Evolutionary conservation across 768 basidiomycete species (phyloP).

Genomic region (Cyclocybe aegerita): DNA sequence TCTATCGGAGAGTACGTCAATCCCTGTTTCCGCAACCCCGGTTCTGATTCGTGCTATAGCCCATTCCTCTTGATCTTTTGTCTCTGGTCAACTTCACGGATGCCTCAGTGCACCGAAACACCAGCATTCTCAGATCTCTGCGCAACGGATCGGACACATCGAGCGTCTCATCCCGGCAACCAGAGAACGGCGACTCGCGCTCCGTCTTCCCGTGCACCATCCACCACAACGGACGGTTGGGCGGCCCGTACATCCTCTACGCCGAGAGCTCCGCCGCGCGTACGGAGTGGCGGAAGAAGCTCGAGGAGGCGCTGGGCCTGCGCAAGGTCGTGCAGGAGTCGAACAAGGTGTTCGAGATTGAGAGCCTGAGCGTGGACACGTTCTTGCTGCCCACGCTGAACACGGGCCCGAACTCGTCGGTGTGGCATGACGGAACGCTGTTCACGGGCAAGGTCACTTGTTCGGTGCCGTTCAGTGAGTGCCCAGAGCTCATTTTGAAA

Average conservation of each 20-base stretch:
- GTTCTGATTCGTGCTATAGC: conserved; percentile 47
- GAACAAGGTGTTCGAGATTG: conserved; percentile 94
- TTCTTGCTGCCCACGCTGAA: conserved; percentile 73
- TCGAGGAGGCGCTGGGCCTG: conserved; percentile 87
- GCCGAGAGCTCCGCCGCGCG: conserved; percentile 74
- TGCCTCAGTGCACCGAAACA: conserved; percentile 64
- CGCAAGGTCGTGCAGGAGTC: conserved; percentile 88
- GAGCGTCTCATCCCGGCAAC: conserved; percentile 20
- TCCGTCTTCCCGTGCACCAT: conserved; percentile 84
- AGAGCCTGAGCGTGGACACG: conserved; percentile 84
- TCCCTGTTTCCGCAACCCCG: neutral
- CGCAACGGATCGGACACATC: conserved; percentile 38
- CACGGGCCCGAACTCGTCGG: conserved; percentile 41
- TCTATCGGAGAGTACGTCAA: conserved; percentile 67
- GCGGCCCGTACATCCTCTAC: conserved; percentile 81
- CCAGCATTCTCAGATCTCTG: conserved; percentile 63
- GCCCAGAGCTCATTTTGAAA: neutral
- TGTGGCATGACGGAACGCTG: conserved; percentile 69
- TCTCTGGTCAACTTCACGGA: conserved; percentile 82
- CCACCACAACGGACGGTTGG: conserved; percentile 83
- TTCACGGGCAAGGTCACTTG: conserved; percentile 89
- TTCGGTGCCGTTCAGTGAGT: conserved; percentile 87
- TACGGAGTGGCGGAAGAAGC: conserved; percentile 84
- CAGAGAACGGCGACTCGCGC: conserved; percentile 58
- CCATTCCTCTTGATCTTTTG: conserved; percentile 89